These are phyloP conservation scores for Rhipidocladum racemiflorum DNA, from an alignment of 176 grass and related monocot species.

Conservation along the genomic window DNA sequence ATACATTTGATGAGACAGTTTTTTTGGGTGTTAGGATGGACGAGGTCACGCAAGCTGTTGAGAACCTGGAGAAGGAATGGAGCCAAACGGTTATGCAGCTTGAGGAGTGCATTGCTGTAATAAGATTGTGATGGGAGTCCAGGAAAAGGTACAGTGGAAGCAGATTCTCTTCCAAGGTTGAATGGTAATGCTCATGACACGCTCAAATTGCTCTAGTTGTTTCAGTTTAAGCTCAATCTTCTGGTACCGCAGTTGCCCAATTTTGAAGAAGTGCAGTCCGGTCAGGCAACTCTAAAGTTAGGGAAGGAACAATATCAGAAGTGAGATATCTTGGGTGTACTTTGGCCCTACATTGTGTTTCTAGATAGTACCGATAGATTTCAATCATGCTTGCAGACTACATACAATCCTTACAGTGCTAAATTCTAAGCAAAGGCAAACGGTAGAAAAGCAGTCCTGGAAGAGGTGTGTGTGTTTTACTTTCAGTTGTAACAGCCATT, in stretches of 20 bases:
- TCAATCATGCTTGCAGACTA: slow-evolving; percentile 33
- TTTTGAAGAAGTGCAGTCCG: slow-evolving; percentile 55
- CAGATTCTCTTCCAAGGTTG: too few species aligned
- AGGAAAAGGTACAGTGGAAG: too few species aligned
- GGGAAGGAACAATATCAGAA: slow-evolving; percentile 73
- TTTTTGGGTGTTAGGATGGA: slow-evolving; percentile 47
- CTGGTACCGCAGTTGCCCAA: slow-evolving; percentile 68
- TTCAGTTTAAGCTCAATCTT: slow-evolving; percentile 69
- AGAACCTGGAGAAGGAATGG: slow-evolving; percentile 67
- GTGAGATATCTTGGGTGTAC: slow-evolving; percentile 13
- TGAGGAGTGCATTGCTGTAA: slow-evolving; percentile 40
- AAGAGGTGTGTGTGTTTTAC: slow-evolving; percentile 44
- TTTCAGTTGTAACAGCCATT: too few species aligned
- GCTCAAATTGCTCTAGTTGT: slow-evolving; percentile 50
- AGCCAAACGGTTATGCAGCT: slow-evolving; percentile 40
- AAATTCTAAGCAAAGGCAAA: slow-evolving; percentile 84
- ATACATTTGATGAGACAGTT: too few species aligned
- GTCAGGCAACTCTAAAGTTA: slow-evolving; percentile 38
- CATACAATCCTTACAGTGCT: slow-evolving; percentile 53
- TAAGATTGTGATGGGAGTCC: too few species aligned
- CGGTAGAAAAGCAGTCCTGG: slow-evolving; percentile 60
- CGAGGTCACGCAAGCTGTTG: slow-evolving; percentile 57
- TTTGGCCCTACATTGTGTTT: neutral
- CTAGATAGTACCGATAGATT: neutral
- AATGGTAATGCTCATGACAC: slow-evolving; percentile 57